Base-by-base conservation (phyloP, 768 basidiomycete genomes). In the Boletus insuetus region DNA sequence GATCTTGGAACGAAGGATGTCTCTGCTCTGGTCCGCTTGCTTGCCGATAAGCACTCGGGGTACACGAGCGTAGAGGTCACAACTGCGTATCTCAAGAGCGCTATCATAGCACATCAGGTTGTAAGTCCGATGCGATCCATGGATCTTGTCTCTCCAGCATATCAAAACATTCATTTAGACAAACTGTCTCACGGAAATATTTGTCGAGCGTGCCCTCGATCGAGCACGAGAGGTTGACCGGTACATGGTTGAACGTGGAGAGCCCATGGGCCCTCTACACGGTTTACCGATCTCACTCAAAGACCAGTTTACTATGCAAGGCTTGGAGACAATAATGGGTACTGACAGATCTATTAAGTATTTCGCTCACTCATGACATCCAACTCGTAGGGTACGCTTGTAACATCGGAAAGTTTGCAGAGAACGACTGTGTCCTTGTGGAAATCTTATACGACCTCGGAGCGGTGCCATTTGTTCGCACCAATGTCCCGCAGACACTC, bases 401-500 rank as follows among this genome's bases (percentile, higher is more conserved):
- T 17, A 67, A 67, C 19, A 77, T 91, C 24, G 87, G 83, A 0
- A 74, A 79, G 55, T 78, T 77, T 58, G 79, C 85, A 1, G 72
- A 81, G 40, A 72, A 78, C n/a, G 81, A 91, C 61, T 75, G 86
- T 2, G 82, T 83, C 11, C 73, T 92, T 0, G 84, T 81, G 19
- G 83, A 88, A 51, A 78, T 89, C 32, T 72, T 92, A 20, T 77
- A 82, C 53, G 78, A 79, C 6, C 74, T 77, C 12, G 91, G 91
- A 2, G 91, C 89, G 1, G 81, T 91, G 4, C 77, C 83, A 0
- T 91, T 84, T 56, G 85, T 88, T 35, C 83, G 82, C 58, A 91
- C 87, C 0, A 90, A 90, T 64, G 73, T 89, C 19, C 87, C 89
- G 1, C 89, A 91, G 67, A 87, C 88, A 0, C 72, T 90, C 12